Evolutionary conservation across 2,329 filamentous ascomycete species (phyloP), one percentile per base, ranked within the genome.

Genomic region (Diplodia corticola): DNA sequence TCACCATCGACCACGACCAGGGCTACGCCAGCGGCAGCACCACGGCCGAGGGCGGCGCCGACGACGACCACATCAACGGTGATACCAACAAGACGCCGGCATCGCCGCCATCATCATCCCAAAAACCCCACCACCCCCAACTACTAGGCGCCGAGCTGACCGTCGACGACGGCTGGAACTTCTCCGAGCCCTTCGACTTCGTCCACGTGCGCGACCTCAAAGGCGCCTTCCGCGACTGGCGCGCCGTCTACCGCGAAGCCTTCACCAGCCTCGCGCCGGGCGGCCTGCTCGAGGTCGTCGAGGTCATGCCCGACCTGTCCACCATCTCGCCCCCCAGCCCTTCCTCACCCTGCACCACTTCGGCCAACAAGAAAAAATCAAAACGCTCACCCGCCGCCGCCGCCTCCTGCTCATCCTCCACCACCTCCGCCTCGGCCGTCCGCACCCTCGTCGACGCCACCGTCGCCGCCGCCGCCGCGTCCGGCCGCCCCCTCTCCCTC

Each of bases 161-260:
- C 15, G 48, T 50, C 2, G 70, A 72, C 53, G 72, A 72, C 1
- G 75, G 76, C 24, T 84, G 82, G 82, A 78, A 81, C 49, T 84
- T 82, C 67, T 79, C 79, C 64, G 75, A 80, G 5, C 76, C 78
- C 0, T 84, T 83, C 71, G 81, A 84, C 63, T 75, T 83, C 35
- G 80, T 84, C 55, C 82, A 84, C 68, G 69, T 83, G 9, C 80
- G 82, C 59, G 78, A 78, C 54, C 76, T 84, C 61, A 80, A 80
- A 30, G 82, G 82, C 37, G 78, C 78, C 4, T 84, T 84, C 67
- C 70, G 76, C 5, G 77, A 82, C 67, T 84, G 82, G 82, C 69
- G 74, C 33, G 70, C 72, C 5, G 76, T 84, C 24, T 84, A 84
- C 69, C 70, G 73, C 20, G 80, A 83, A 67, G 79, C 80, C 2